A percentile compares a stretch with the other conserved stretches of the same genome.
Evolutionary conservation across 805 yeast species (phyloP).

Genomic region (Saccharomycopsis fibuligera): DNA sequence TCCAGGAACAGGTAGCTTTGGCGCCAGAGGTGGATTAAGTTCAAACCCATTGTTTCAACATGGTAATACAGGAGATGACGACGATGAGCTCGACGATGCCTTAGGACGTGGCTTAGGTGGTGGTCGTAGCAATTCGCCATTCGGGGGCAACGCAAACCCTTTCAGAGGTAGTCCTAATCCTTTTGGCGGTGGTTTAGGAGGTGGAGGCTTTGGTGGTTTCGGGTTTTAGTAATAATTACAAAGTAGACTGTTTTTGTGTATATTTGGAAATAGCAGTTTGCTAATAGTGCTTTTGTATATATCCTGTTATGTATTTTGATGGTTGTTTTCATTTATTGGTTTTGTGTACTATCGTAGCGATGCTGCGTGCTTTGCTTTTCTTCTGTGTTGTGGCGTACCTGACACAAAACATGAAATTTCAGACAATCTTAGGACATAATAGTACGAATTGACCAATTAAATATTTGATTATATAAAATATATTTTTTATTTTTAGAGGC

Average conservation of each 20-base stretch:
- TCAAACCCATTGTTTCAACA: neutral
- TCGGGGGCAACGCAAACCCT: neutral
- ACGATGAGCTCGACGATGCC: neutral
- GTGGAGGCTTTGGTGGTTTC: slow-evolving; percentile 22
- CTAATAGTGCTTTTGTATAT: neutral
- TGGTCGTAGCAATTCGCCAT: no score
- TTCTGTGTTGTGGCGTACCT: neutral
- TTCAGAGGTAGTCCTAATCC: slow-evolving; percentile 1
- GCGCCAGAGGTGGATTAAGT: neutral
- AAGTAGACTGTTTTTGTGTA: neutral
- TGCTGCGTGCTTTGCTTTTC: neutral
- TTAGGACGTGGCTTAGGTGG: neutral
- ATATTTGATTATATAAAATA: no score
- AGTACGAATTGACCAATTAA: no score
- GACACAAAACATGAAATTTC: neutral
- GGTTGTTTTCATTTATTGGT: neutral
- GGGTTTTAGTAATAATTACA: slow-evolving; percentile 9
- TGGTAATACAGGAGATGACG: neutral
- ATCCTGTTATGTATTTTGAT: neutral
- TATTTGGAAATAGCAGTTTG: neutral
- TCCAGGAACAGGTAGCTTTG: slow-evolving; percentile 11
- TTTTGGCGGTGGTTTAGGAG: slow-evolving; percentile 22
- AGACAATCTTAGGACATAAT: no score
- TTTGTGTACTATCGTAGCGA: neutral
- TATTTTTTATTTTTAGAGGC: no score